Base-by-base conservation (phyloP, 2,329 filamentous ascomycete genomes). In the Verruconis gallopava region DNA sequence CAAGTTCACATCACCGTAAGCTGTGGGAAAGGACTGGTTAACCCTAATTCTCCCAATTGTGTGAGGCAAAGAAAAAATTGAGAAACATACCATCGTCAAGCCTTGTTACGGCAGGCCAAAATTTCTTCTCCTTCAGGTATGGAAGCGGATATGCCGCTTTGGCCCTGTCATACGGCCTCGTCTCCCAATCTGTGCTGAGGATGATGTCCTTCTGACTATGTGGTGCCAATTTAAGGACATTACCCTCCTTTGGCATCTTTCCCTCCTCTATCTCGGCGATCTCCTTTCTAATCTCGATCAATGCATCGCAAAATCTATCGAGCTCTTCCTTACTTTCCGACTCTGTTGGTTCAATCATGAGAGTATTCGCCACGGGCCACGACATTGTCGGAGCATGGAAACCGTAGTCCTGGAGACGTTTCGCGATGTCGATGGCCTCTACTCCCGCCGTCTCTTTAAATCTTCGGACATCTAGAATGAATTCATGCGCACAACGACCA, bases 301-400 rank as follows among this genome's bases (percentile, higher is more conserved):
- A 68, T 0, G 89, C 85, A 49, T 95, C 81, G 47, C 86, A 84
- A 69, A 95, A 95, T 17, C 89, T 80, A 61, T 95, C 89, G 2
- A 96, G 75, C 68, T 96, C 89, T 48, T 81, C 81, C 60, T 91
- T 88, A 62, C 76, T 84, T 68, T 96, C 89, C 12, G 81, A 88
- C 65, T 95, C 89, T 0, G 89, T 96, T 2, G 89, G 89, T 67
- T 96, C 89, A 50, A 96, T 93, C 89, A 96, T 96, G 35, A 96
- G 75, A 1, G 89, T 95, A 64, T 93, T 93, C 40, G 85, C 75
- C 2, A 96, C 86, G 1, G 89, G 89, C 84, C 85, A 95, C 58
- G 79, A 86, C 89, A 96, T 95, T 41, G 89, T 96, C 0, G 89
- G 89, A 1, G 88, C 84, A 62, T 96, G 89, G 75, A 96, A 96